phyloP scores from a whole-genome alignment of 176 grass and related monocot species.

The Paspalum vaginatum region DNA sequence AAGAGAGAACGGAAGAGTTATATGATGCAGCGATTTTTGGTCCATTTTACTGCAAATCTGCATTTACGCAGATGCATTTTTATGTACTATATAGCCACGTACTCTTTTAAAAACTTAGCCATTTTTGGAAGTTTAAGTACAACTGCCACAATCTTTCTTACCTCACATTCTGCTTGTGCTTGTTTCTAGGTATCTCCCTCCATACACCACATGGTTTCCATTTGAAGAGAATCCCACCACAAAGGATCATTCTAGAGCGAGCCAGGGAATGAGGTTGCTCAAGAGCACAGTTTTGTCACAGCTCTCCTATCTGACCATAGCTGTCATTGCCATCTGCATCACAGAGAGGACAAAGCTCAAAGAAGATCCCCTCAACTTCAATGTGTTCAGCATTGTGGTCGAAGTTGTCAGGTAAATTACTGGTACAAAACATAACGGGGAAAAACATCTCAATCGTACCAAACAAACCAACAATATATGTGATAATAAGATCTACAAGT shows the following conservation, averaged over 20 bases:
- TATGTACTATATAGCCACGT: no score
- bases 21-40: no score
- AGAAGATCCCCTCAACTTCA: conserved; percentile 74
- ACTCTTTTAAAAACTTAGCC: neutral
- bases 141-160: neutral
- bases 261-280: conserved; percentile 37
- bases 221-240: conserved; percentile 41
- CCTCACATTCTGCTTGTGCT: conserved; percentile 13
- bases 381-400: conserved; percentile 52
- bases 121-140: neutral
- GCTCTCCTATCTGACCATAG: conserved; percentile 54
- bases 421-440: neutral
- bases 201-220: conserved; percentile 63
- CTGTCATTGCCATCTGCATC: conserved; percentile 63
- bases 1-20: no score
- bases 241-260: neutral
- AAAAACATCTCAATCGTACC: neutral
- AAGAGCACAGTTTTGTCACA: conserved; percentile 52
- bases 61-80: no score
- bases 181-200: conserved; percentile 67
- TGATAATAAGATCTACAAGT: neutral
- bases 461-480: neutral
- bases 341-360: conserved; percentile 55
- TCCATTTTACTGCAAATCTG: no score
- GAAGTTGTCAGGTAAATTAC: conserved; percentile 63